These are phyloP conservation scores for Amanita rubescens DNA, from an alignment of 768 basidiomycete species.

Conservation along the genomic window DNA sequence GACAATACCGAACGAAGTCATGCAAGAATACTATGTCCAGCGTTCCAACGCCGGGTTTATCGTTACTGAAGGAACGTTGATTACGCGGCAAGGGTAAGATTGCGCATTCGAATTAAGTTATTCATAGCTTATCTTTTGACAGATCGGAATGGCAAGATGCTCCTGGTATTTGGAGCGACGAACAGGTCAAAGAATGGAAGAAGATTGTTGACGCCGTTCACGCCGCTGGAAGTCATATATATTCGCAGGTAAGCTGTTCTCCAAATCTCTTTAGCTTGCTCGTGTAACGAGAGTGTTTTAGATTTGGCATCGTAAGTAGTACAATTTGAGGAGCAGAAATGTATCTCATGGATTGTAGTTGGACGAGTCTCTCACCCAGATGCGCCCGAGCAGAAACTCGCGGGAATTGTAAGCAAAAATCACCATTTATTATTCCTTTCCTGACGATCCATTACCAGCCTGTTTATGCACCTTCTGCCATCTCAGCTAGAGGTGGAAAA, in stretches of 20 bases:
- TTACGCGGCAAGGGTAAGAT: conserved; percentile 35
- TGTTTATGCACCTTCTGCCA: conserved; percentile 39
- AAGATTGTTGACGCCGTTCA: conserved; percentile 41
- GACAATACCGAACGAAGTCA: conserved; percentile 30
- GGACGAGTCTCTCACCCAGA: conserved; percentile 31
- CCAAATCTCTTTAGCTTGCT: background rate
- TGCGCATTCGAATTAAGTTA: background rate
- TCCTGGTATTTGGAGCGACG: conserved; percentile 39
- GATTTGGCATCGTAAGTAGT: conserved; percentile 31
- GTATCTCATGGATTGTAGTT: conserved; percentile 14
- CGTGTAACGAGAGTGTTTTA: conserved; percentile 5
- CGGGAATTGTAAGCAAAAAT: conserved; percentile 21
- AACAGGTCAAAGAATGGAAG: conserved; percentile 39
- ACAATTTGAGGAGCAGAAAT: background rate
- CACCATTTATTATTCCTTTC: background rate
- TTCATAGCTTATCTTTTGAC: background rate
- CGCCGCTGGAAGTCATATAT: conserved; percentile 34
- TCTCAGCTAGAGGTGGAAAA: conserved; percentile 33
- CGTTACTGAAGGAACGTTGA: conserved; percentile 31
- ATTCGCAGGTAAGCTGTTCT: conserved; percentile 29
- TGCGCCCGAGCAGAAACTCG: conserved; percentile 29
- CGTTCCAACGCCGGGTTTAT: conserved; percentile 36
- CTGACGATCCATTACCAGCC: conserved; percentile 22
- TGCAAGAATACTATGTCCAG: conserved; percentile 35
- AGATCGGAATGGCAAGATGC: conserved; percentile 38